phyloP scores from a whole-genome alignment of 1,139 yeast species.

The Suhomyces taliae region DNA sequence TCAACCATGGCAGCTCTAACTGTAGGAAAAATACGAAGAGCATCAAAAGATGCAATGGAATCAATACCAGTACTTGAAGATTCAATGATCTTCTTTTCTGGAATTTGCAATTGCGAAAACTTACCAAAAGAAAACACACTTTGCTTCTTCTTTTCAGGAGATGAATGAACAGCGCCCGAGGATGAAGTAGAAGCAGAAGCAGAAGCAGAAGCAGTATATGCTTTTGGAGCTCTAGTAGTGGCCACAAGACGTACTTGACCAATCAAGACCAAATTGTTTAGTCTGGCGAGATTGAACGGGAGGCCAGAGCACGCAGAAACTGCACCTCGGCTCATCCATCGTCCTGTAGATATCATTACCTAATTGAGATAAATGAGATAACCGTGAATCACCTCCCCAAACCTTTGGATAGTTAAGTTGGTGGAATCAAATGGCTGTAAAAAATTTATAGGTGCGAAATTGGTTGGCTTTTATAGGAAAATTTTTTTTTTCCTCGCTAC shows the following conservation, averaged over 20 bases:
- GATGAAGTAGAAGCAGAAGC: too few species aligned
- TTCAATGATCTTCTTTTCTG: slow-evolving; percentile 17
- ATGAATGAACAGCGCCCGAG: too few species aligned
- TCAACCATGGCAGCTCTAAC: slow-evolving; percentile 63
- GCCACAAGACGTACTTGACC: not conserved
- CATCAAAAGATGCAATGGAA: slow-evolving; percentile 56
- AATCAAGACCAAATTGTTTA: too few species aligned
- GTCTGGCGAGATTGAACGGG: too few species aligned
- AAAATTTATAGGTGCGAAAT: not conserved
- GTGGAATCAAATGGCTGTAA: not conserved
- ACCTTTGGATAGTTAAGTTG: not conserved
- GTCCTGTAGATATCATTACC: not conserved
- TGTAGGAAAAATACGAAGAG: slow-evolving; percentile 63
- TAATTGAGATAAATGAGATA: too few species aligned
- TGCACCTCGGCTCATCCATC: not conserved
- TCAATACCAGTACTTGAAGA: slow-evolving; percentile 19
- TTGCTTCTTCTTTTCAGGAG: not conserved
- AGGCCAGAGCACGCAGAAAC: not conserved
- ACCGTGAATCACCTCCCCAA: too few species aligned
- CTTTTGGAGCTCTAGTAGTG: not conserved
- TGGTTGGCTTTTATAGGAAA: slow-evolving; percentile 2
- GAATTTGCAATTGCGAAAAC: slow-evolving; percentile 20
- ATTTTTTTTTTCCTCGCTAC: not conserved
- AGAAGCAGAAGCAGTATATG: too few species aligned
- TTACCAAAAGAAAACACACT: slow-evolving; percentile 18